phyloP scores from a whole-genome alignment of 139 green algal species.

The Edaphochlamys debaryana region DNA sequence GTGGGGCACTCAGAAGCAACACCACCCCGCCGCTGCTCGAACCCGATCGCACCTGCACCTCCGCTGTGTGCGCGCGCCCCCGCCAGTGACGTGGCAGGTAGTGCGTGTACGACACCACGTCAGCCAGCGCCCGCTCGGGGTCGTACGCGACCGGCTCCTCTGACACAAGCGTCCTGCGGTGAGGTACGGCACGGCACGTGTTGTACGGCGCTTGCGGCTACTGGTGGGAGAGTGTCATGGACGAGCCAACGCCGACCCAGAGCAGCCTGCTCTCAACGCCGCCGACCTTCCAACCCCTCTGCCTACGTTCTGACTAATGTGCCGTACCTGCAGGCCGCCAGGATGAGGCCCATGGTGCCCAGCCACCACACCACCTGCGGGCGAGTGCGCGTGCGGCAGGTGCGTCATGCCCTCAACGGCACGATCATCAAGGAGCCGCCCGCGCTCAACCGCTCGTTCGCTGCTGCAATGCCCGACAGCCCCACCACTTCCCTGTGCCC shows the following conservation, averaged over 20 bases:
- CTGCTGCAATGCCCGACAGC: no score
- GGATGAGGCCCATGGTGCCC: constrained; percentile 77
- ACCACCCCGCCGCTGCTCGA: no score
- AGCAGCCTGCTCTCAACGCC: not conserved
- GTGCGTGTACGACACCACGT: constrained; percentile 92
- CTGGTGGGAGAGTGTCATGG: no score
- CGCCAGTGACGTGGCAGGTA: constrained; percentile 81
- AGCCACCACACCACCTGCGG: constrained; percentile 81
- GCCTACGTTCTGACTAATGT: no score
- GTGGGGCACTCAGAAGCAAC: no score
- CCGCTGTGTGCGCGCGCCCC: constrained; percentile 75
- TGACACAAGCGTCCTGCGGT: constrained; percentile 51
- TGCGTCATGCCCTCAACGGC: no score
- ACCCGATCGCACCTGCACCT: constrained; percentile 72
- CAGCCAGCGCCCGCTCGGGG: constrained; percentile 84
- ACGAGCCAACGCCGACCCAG: no score
- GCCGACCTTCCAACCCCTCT: not conserved
- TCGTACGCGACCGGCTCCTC: constrained; percentile 78
- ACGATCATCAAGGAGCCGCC: no score
- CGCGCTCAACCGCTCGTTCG: no score
- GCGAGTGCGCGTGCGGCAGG: not conserved
- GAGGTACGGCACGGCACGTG: no score
- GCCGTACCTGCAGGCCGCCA: constrained; percentile 62
- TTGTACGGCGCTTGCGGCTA: no score
- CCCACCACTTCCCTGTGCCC: no score